Evolutionary conservation across 257 asterid genomes (phyloP), one percentile per base, ranked within the genome.

Genomic region (Lithospermum erythrorhizon): DNA sequence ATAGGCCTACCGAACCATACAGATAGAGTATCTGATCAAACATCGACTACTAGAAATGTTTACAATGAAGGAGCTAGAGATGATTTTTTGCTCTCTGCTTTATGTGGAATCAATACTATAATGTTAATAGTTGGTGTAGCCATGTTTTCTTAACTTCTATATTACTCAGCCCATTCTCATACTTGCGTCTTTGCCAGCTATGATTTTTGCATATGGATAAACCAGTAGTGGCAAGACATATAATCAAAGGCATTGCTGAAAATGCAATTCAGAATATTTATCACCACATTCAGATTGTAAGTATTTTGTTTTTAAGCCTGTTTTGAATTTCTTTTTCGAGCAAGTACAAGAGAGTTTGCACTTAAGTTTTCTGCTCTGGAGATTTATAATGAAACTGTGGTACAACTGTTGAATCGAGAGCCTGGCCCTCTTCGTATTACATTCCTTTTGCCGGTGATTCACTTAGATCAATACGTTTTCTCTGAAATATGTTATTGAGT

Each of bases 131-230:
- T n/a, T n/a, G n/a, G n/a, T n/a, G n/a, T n/a, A n/a, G n/a, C n/a
- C n/a, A n/a, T n/a, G n/a, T n/a, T n/a, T n/a, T n/a, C n/a, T n/a
- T n/a, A n/a, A n/a, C n/a, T n/a, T n/a, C 11, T 35, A 7, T 9
- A 35, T 35, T 10, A 35, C 45, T 35, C 45, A n/a, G 45, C 45
- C 13, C 13, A 35, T 37, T 59, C 55, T 58, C 47, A 58, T 58
- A 48, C 61, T 23, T 55, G 53, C 61, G 22, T 55, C 53, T 61
- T 65, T 49, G 64, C 75, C 88, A n/a, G n/a, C n/a, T n/a, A 93
- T 97, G 21, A 82, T 93, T 58, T 93, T 91, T 68, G 97, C 97
- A 11, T 93, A 93, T 72, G 98, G 98, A 54, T 97, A 93, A 79
- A 93, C 96, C 62, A n/a, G n/a, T n/a, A n/a, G n/a, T n/a, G n/a